Base-by-base conservation (phyloP, 495 filamentous ascomycete genomes). In the Daldinia childiae region DNA sequence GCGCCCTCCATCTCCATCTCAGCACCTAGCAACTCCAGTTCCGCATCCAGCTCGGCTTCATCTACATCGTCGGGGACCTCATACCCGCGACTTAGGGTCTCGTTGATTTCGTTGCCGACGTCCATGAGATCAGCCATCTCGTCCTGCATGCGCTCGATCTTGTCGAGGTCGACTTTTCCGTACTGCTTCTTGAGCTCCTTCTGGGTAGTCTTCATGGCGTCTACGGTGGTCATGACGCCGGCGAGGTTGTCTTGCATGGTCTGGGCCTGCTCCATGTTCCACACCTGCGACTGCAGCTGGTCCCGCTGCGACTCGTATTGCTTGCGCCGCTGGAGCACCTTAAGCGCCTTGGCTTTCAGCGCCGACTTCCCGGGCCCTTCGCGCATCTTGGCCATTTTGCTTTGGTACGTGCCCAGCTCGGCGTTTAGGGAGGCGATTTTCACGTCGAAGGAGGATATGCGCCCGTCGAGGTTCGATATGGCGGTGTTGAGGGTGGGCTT, bases 191-290 rank as follows among this genome's bases (percentile, higher is more conserved):
- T 88, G 63, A 99, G 84, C 60, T 92, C 90, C 83, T 98, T 98
- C 74, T 96, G 97, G 27, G 96, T 98, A 1, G 88, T 91, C 84
- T 98, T 95, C 88, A 98, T 94, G 19, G 94, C 96, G 78, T 98
- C 95, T 15, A 98, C 93, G 0, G 95, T 98, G 21, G 93, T 95
- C 94, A 98, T 97, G 59, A 96, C 94, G 79, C 98, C 98, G 78
- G 97, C 96, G 36, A 99, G 89, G 74, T 99, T 98, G 80, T 98
- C 95, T 82, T 95, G 94, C 96, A 99, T 98, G 86, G 96, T 97
- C 79, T 92, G 92, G 6, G 95, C 95, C 78, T 98, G 95, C 80
- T 98, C 94, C 94, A 99, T 98, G 83, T 98, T 99, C 95, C 95
- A 98, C 12, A 91, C 92, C 79, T 98, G 95, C 72, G 91, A 88